Percentiles rank a stretch among this genome's conserved stretches.
Conservation (phyloP, 2,329 filamentous ascomycete species). For the Penicillium palitans region DNA sequence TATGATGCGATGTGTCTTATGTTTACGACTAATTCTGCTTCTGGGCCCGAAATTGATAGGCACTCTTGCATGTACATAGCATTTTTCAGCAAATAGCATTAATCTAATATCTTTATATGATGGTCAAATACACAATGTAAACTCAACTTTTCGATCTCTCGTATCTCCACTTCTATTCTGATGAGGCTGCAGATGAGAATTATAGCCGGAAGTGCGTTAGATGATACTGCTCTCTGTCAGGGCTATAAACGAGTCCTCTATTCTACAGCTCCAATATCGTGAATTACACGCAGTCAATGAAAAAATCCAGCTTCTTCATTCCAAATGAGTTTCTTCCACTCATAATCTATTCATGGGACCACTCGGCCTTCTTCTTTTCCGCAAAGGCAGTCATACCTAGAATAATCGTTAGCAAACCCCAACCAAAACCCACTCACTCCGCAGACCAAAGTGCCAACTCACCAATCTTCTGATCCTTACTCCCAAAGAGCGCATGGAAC, state of each 20-base stretch:
- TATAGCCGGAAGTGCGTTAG: constrained; percentile 7
- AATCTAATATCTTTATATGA: constrained; percentile 2
- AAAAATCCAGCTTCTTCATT: constrained; percentile 5
- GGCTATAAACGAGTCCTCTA: background rate
- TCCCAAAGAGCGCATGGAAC: constrained; percentile 92
- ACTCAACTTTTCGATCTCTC: background rate
- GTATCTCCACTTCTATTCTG: background rate
- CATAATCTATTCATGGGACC: constrained; percentile 69
- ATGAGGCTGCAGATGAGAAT: constrained; percentile 9
- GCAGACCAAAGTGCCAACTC: constrained; percentile 33
- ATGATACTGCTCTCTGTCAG: background rate
- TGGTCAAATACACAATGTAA: background rate
- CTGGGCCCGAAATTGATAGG: background rate
- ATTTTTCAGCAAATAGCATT: constrained; percentile 1
- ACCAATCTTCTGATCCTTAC: constrained; percentile 94
- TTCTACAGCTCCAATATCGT: constrained; percentile 9
- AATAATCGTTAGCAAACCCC: constrained; percentile 12
- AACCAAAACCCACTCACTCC: background rate
- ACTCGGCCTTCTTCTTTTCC: constrained; percentile 90
- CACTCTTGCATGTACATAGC: constrained; percentile 6
- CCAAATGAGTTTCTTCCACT: background rate
- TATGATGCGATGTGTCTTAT: constrained; percentile 23
- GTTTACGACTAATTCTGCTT: constrained; percentile 18
- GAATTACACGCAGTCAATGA: background rate
- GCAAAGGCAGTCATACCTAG: constrained; percentile 84